phyloP scores from a whole-genome alignment of 768 basidiomycete genomes.

The Gautieria morchelliformis region DNA sequence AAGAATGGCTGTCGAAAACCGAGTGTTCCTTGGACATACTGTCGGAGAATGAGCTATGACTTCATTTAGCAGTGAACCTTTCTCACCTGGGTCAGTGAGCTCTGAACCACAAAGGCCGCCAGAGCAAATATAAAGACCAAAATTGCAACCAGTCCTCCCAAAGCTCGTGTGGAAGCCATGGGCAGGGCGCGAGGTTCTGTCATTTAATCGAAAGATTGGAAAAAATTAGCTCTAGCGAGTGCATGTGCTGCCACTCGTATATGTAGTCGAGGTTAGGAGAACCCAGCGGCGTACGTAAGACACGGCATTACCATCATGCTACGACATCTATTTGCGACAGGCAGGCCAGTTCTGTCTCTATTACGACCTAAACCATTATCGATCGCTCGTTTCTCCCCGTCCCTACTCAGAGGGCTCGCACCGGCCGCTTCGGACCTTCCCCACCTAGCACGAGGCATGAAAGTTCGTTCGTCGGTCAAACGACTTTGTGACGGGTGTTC shows the following conservation, averaged over 20 bases:
- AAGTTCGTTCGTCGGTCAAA: constrained; percentile 92
- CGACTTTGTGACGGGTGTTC: constrained; percentile 90
- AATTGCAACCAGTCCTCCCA: constrained; percentile 42
- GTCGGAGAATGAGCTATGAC: background rate
- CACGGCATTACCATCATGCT: constrained; percentile 34
- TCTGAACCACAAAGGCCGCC: constrained; percentile 68
- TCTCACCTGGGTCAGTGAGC: constrained; percentile 64
- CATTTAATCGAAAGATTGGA: background rate
- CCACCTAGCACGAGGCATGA: constrained; percentile 70
- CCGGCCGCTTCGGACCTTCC: constrained; percentile 5
- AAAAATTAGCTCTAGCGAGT: background rate
- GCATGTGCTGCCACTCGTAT: background rate
- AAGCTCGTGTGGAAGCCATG: constrained; percentile 17
- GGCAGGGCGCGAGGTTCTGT: background rate
- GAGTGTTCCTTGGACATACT: constrained; percentile 75
- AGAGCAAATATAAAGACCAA: constrained; percentile 50
- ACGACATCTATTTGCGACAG: constrained; percentile 53
- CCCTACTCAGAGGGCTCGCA: constrained; percentile 22
- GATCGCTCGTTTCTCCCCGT: constrained; percentile 12
- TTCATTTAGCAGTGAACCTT: background rate
- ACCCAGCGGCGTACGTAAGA: background rate
- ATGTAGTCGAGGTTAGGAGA: background rate
- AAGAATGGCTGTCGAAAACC: constrained; percentile 85
- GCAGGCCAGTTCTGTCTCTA: constrained; percentile 51
- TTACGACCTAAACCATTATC: constrained; percentile 23